Conservation (phyloP, 495 filamentous ascomycete species). For the Sporormia fimetaria region DNA sequence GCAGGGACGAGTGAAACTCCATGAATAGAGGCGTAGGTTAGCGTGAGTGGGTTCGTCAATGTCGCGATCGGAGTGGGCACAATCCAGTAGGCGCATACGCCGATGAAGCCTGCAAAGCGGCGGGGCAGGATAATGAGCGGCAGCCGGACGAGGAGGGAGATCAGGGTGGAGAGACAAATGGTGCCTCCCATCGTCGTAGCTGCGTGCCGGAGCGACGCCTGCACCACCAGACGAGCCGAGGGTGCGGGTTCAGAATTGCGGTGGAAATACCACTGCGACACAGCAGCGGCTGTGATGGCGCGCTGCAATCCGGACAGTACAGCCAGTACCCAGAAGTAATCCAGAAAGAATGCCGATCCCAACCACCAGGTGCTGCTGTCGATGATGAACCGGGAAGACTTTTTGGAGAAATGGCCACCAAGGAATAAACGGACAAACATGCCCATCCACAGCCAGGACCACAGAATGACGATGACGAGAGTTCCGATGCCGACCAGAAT, state of each 20-base stretch:
- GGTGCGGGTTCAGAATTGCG: slow-evolving; percentile 68
- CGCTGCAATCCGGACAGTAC: slow-evolving; percentile 79
- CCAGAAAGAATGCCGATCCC: slow-evolving; percentile 74
- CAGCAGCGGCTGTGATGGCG: slow-evolving; percentile 83
- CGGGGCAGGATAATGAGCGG: slow-evolving; percentile 75
- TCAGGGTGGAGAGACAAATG: slow-evolving; percentile 71
- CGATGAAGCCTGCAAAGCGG: slow-evolving; percentile 52
- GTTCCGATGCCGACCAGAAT: slow-evolving; percentile 70
- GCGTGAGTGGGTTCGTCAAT: slow-evolving; percentile 76
- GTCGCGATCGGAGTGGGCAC: slow-evolving; percentile 73
- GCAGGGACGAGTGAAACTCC: slow-evolving; percentile 66
- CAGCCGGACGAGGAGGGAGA: slow-evolving; percentile 69
- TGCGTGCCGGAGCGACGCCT: slow-evolving; percentile 69
- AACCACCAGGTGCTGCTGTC: slow-evolving; percentile 84
- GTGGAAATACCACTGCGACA: slow-evolving; percentile 98
- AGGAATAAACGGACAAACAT: slow-evolving; percentile 97
- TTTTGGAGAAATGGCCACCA: slow-evolving; percentile 58
- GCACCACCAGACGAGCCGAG: slow-evolving; percentile 64
- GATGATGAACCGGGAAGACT: slow-evolving; percentile 56
- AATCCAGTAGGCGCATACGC: slow-evolving; percentile 57
- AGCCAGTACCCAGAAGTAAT: slow-evolving; percentile 90
- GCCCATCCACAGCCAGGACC: slow-evolving; percentile 91
- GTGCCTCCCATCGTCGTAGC: slow-evolving; percentile 83
- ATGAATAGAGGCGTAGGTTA: slow-evolving; percentile 92
- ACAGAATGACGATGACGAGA: slow-evolving; percentile 62